Base-by-base conservation (phyloP, 1,139 yeast genomes). In the Candida labiduridarum region DNA sequence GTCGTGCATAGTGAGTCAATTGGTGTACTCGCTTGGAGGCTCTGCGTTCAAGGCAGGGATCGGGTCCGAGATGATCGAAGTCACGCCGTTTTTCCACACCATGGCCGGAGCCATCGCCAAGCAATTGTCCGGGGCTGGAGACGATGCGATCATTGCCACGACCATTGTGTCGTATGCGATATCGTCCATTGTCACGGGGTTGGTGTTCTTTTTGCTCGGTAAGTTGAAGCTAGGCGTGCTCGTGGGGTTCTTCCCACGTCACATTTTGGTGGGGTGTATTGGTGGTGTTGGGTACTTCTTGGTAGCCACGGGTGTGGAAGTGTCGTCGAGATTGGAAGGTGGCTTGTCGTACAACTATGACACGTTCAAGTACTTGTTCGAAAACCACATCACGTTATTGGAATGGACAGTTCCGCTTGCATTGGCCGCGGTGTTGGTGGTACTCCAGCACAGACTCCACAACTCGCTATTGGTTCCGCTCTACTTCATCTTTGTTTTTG, bases 41-140 rank as follows among this genome's bases (percentile, higher is more conserved):
- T 89, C 96, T 11, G 87, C 90, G 4, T 94, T 94, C 69, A 84
- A 83, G 55, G 81, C 94, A 8, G 97, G 96, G 9, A 85, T 92
- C 46, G 99, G 99, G 0, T 89, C 97, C 3, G 99, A 94, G 70
- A 94, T 94, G 99, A 94, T 94, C 58, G 99, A 94, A 67, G 92
- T 94, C 18, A 96, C 97, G 0, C 99, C 99, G 1, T 94, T 94
- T 66, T 94, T 94, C 74, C 99, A 94, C 63, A 81, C 96, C 3
- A 92, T 94, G 96, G 97, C 98, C 0, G 73, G 82, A 22, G 76
- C 87, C 4, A 85, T 94, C 44, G 72, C 84, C 62, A 66, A 68
- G 4, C 80, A 83, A 27, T 72, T 88, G 64, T 84, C 85, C 1
- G 80, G 74, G 15, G 56, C 65, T 11, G 73, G 71, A 34, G 69